These are phyloP conservation scores for Panicum miliaceum DNA, from an alignment of 176 grass and related monocot species.

Conservation along the genomic window DNA sequence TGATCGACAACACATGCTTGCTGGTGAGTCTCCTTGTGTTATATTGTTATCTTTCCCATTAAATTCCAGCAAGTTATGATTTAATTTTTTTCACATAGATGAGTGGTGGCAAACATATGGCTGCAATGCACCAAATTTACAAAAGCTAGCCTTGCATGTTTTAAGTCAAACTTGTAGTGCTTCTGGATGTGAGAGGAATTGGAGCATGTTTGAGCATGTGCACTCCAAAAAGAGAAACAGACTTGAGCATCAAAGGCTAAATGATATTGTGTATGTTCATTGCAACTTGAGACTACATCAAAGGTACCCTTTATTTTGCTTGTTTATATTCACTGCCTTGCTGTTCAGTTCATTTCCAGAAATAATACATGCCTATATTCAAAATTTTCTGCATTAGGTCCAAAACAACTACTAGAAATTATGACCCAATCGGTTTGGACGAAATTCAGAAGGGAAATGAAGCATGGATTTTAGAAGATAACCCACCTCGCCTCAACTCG, in stretches of 20 bases:
- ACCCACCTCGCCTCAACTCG: no score
- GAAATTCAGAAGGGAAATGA: conserved; percentile 11
- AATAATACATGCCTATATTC: neutral
- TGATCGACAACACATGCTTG: no score
- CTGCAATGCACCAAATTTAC: neutral
- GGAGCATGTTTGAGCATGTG: neutral
- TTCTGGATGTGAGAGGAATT: neutral
- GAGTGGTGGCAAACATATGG: conserved; percentile 5
- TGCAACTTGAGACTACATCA: neutral
- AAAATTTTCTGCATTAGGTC: neutral
- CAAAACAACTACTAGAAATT: neutral
- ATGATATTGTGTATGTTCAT: no score
- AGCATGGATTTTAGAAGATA: neutral
- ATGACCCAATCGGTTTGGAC: conserved; percentile 20
- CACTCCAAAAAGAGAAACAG: neutral
- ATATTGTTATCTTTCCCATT: no score
- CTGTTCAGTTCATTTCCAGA: neutral
- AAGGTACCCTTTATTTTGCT: neutral
- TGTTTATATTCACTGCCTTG: neutral
- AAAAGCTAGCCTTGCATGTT: conserved; percentile 3
- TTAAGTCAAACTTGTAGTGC: neutral
- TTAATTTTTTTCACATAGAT: neutral
- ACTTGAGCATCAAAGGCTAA: no score
- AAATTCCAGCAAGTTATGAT: no score
- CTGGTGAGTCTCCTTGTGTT: no score